Conservation (phyloP, 73 alveolate species). For the Tetrahymena malaccensis region DNA sequence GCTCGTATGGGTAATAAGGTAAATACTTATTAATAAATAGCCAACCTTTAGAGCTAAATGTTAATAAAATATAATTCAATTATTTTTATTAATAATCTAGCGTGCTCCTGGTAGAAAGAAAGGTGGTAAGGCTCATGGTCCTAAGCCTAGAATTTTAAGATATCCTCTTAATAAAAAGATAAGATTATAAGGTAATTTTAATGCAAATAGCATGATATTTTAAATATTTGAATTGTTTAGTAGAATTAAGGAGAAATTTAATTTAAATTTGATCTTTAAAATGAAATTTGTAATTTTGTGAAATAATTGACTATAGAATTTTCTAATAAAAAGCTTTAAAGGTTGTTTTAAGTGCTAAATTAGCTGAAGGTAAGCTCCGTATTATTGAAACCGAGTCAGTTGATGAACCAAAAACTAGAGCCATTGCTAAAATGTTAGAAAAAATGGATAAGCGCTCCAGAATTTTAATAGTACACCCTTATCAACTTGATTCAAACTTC, state of each 20-base stretch:
- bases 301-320: not conserved
- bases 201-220: too few relatives aligned
- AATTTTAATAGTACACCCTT: conserved; percentile 29
- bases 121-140: conserved; percentile 67
- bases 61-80: not conserved
- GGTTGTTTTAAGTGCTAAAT: conserved; percentile 37
- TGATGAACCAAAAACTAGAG: conserved; percentile 42
- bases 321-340: conserved; percentile 20
- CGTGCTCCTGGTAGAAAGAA: conserved; percentile 46
- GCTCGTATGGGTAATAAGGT: conserved; percentile 55
- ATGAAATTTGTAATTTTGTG: not conserved
- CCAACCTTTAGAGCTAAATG: not conserved
- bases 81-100: not conserved
- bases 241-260: not conserved
- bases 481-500: conserved; percentile 33
- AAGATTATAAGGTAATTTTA: not conserved
- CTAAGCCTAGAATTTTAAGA: conserved; percentile 49
- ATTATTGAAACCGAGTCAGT: conserved; percentile 38
- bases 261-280: not conserved
- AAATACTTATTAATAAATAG: not conserved
- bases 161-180: conserved; percentile 35
- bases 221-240: not conserved
- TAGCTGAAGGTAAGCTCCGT: conserved; percentile 41
- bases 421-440: conserved; percentile 17
- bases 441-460: conserved; percentile 23